phyloP scores from a whole-genome alignment of 2,329 filamentous ascomycete genomes.

The Leptographium wingfieldii region DNA sequence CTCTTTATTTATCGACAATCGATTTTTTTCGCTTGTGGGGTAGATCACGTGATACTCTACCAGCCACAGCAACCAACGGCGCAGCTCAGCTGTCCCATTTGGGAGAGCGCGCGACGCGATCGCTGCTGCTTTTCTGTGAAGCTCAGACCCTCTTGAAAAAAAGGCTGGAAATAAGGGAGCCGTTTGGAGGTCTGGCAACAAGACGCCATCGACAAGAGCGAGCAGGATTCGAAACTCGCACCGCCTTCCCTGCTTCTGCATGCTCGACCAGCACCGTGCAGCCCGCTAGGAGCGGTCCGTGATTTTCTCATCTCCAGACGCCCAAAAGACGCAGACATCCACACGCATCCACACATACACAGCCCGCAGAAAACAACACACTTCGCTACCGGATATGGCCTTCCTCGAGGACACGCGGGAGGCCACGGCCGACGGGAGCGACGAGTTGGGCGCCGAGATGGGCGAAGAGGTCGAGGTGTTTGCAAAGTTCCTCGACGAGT shows the following conservation, averaged over 20 bases:
- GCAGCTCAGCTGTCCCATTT: background rate
- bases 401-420: slow-evolving; percentile 20
- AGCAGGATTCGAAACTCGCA: background rate
- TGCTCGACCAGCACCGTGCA: background rate
- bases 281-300: background rate
- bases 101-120: slow-evolving; percentile 1
- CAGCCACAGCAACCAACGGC: background rate
- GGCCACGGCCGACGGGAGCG: slow-evolving; percentile 25
- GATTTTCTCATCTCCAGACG: background rate
- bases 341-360: background rate
- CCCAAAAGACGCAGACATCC: background rate
- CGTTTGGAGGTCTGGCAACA: background rate
- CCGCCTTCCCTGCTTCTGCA: background rate
- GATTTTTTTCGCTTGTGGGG: background rate
- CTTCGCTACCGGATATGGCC: slow-evolving; percentile 11
- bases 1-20: slow-evolving; percentile 2
- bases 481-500: slow-evolving; percentile 68
- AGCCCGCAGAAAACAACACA: background rate
- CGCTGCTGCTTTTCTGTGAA: background rate
- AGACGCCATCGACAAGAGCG: background rate
- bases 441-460: background rate
- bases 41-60: background rate
- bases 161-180: background rate
- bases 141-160: background rate
- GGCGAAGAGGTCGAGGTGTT: slow-evolving; percentile 80